A percentile compares a stretch with the other conserved stretches of the same genome.
These are phyloP conservation scores for Sugiyamaella castrensis DNA, from an alignment of 1,139 yeast species.

Conservation along the genomic window DNA sequence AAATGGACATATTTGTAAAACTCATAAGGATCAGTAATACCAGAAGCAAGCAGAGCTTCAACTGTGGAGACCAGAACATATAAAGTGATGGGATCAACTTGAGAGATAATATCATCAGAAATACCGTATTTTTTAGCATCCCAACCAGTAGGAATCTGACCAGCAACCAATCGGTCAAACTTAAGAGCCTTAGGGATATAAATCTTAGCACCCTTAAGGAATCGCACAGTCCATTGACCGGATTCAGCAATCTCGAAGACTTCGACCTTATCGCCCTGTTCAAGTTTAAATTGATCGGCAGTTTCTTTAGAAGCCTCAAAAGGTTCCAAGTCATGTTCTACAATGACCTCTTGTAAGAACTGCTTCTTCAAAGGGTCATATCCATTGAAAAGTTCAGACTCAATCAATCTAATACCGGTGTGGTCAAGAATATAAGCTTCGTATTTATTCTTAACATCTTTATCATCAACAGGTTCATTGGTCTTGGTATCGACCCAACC, in stretches of 20 bases:
- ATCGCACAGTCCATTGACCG: slow-evolving; percentile 87
- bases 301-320: slow-evolving; percentile 94
- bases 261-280: slow-evolving; percentile 93
- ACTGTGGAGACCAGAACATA: slow-evolving; percentile 91
- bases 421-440: slow-evolving; percentile 86
- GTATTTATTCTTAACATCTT: slow-evolving; percentile 86
- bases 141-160: slow-evolving; percentile 99
- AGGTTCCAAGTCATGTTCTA: slow-evolving; percentile 93
- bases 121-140: slow-evolving; percentile 93
- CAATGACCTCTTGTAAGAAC: slow-evolving; percentile 89
- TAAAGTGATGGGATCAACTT: slow-evolving; percentile 94
- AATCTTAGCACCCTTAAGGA: slow-evolving; percentile 90
- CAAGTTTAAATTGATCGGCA: slow-evolving; percentile 89
- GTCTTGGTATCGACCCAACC: slow-evolving; percentile 99
- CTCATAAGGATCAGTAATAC: slow-evolving; percentile 97
- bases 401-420: slow-evolving; percentile 93
- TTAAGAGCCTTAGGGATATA: slow-evolving; percentile 92
- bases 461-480: slow-evolving; percentile 88
- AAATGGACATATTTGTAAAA: slow-evolving; percentile 97
- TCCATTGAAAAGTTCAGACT: slow-evolving; percentile 90
- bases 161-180: slow-evolving; percentile 95
- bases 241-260: slow-evolving; percentile 82
- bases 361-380: slow-evolving; percentile 93
- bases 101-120: slow-evolving; percentile 84
- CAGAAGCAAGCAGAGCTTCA: slow-evolving; percentile 89